Evolutionary conservation across 352 stramenopile genomes (phyloP).

Genomic region (Phytophthora pini): DNA sequence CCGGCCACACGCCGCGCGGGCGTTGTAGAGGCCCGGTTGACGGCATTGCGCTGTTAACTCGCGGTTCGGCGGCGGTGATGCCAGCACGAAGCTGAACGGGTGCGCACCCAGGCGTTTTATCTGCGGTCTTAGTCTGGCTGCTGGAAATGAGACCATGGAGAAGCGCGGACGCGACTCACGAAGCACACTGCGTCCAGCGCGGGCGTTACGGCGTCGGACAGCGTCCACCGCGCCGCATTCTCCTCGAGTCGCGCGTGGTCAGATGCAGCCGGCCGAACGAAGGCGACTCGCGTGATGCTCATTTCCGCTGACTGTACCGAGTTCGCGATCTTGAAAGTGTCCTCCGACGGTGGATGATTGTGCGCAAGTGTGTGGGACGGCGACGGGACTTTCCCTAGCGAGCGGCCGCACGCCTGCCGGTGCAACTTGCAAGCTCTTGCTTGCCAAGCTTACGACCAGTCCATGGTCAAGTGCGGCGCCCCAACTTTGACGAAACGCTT

Average conservation of each 20-base stretch:
- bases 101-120: constrained; percentile 26
- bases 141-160: constrained; percentile 18
- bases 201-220: constrained; percentile 10
- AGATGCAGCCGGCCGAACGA: constrained; percentile 20
- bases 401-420: neutral
- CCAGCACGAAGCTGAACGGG: constrained; percentile 28
- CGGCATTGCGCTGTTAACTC: constrained; percentile 24
- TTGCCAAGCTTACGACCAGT: constrained; percentile 6
- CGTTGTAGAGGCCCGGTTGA: constrained; percentile 12
- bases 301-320: constrained; percentile 7
- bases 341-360: constrained; percentile 6
- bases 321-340: neutral
- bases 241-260: constrained; percentile 9
- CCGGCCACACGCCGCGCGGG: constrained; percentile 2
- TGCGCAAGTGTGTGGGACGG: constrained; percentile 3
- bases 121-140: constrained; percentile 29
- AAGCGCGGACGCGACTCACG: constrained; percentile 13
- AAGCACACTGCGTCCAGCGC: constrained; percentile 14
- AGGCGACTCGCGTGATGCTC: neutral
- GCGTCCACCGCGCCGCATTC: constrained; percentile 4
- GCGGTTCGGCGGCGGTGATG: constrained; percentile 5
- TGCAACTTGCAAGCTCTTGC: constrained; percentile 13
- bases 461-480: constrained; percentile 20
- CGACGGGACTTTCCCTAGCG: constrained; percentile 18
- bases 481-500: constrained; percentile 24